Base-by-base conservation (phyloP, 495 filamentous ascomycete species). In the Aspergillus saccharolyticus region DNA sequence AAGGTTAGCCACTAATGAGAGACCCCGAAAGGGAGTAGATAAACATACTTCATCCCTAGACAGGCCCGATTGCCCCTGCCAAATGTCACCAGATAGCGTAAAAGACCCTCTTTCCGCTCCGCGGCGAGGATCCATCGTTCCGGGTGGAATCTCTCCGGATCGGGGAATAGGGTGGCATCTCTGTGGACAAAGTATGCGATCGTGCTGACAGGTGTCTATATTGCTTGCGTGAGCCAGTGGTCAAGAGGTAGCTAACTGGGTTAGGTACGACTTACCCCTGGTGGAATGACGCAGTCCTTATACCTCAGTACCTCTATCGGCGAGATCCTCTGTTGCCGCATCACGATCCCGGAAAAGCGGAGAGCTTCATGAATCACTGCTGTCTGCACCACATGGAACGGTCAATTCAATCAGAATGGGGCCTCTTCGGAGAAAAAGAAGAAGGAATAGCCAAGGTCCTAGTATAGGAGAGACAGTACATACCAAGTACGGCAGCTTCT, bases 401-500 rank as follows among this genome's bases (percentile, higher is more conserved):
- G n/a, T n/a, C 17, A 15, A 15, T 22, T 55, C 15, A 45, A 52
- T 22, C 15, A 43, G 14, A n/a, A 14, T 15, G 24, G 10, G 28
- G 42, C 28, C 14, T 28, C 25, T 28, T 28, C 25, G 33, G 6
- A 12, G 33, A 39, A 6, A 12, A 39, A 2, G 4, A 39, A 12
- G 33, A 8, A 39, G 33, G 33, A 15, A 39, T 2, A 12, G 7
- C 7, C 33, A 39, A 15, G 14, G 33, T 2, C 25, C 25, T 12
- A 39, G 4, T 12, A 39, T 15, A 5, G 14, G 33, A 39, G 12
- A 15, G 9, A 3, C 6, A n/a, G 2, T 3, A 60, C 58, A 54
- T 49, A 72, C 70, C 52, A 85, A 58, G 59, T 83, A 82, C 0
- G 82, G 78, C 20, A 85, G 64, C 22, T 72, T 53, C 55, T 84